Conservation (phyloP, 1,284 basidiomycete species). For the Moesziomyces sp. region DNA sequence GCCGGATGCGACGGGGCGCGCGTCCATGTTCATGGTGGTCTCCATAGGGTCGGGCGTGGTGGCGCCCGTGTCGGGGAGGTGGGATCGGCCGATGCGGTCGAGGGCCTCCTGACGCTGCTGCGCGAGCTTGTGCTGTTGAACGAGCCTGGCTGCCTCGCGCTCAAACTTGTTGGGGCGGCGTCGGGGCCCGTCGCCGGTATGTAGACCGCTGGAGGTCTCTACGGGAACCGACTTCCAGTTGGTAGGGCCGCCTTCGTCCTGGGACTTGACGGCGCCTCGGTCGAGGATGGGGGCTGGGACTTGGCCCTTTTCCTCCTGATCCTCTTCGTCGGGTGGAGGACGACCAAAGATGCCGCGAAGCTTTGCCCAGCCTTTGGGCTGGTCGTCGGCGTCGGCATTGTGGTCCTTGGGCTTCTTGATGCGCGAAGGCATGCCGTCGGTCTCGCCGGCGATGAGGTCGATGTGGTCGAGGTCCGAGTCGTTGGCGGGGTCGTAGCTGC, state of each 20-base stretch:
- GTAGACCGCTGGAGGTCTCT: constrained; percentile 61
- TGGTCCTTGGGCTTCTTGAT: constrained; percentile 38
- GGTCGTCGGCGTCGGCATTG: constrained; percentile 13
- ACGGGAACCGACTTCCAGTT: constrained; percentile 66
- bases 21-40: constrained; percentile 58
- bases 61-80: constrained; percentile 56
- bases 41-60: constrained; percentile 62
- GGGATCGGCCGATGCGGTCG: constrained; percentile 48
- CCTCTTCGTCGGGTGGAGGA: constrained; percentile 31
- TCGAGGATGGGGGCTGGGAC: constrained; percentile 7
- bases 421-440: constrained; percentile 63
- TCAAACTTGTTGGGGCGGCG: constrained; percentile 59
- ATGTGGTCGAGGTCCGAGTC: constrained; percentile 64
- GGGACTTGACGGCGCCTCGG: constrained; percentile 12
- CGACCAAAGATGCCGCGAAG: constrained; percentile 56
- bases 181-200: constrained; percentile 52
- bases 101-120: constrained; percentile 47
- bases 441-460: constrained; percentile 64
- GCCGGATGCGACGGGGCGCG: constrained; percentile 53
- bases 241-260: constrained; percentile 59
- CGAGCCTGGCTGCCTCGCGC: constrained; percentile 59
- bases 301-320: constrained; percentile 47
- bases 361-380: constrained; percentile 60
- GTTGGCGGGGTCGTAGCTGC: constrained; percentile 62
- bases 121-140: constrained; percentile 57